Percentiles rank a stretch among this genome's conserved stretches.
These are phyloP conservation scores for Corymbia maculata DNA, from an alignment of 345 rosid species.

Conservation along the genomic window DNA sequence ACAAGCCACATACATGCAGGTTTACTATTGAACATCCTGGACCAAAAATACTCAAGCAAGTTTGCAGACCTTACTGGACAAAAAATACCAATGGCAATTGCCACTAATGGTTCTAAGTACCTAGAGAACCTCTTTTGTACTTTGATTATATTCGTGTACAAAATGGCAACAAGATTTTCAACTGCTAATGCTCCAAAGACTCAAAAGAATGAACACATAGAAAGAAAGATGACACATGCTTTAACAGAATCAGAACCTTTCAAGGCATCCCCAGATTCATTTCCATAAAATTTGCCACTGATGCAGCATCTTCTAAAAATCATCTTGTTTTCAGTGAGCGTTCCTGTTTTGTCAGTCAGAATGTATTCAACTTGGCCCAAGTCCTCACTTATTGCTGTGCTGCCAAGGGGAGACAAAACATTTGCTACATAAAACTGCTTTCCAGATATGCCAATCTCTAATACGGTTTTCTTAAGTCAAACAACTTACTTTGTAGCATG, in stretches of 20 bases:
- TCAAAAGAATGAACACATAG: neutral
- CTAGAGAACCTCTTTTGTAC: neutral
- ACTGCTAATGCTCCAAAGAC: neutral
- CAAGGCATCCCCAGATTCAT: slow-evolving; percentile 81
- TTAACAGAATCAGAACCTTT: slow-evolving; percentile 46
- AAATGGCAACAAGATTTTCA: neutral
- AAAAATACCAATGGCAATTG: neutral
- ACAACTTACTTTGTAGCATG: slow-evolving; percentile 89
- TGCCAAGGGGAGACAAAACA: slow-evolving; percentile 50
- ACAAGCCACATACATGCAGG: neutral
- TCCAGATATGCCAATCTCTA: neutral
- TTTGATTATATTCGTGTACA: neutral
- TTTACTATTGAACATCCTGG: neutral
- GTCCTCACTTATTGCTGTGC: slow-evolving; percentile 99
- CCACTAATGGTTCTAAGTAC: neutral
- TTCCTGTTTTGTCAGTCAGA: slow-evolving; percentile 98
- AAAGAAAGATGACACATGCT: neutral
- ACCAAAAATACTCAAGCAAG: neutral
- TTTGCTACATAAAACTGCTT: neutral
- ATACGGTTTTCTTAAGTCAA: neutral
- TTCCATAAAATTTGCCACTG: slow-evolving; percentile 73
- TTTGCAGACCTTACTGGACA: neutral
- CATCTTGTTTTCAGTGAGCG: slow-evolving; percentile 94
- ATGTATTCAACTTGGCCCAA: slow-evolving; percentile 99
- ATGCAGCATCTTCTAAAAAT: slow-evolving; percentile 95